Evolutionary conservation across 2,329 filamentous ascomycete genomes (phyloP).

Genomic region (Onygenales sp.): DNA sequence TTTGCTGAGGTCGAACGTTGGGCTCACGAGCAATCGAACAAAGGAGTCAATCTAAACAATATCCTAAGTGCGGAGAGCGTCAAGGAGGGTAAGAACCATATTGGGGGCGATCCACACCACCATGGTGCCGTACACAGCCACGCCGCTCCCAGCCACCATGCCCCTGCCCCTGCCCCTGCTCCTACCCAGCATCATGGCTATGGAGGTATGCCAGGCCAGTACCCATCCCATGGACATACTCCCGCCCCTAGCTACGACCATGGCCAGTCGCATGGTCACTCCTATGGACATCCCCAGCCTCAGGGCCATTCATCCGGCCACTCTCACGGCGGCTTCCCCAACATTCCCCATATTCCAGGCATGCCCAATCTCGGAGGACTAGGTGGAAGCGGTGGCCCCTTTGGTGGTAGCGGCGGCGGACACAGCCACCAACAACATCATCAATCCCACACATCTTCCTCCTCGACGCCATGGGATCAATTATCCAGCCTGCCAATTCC

Average conservation of each 20-base stretch:
- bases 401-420: slow-evolving; percentile 13
- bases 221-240: neutral
- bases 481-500: slow-evolving; percentile 26
- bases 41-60: slow-evolving; percentile 57
- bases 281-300: slow-evolving; percentile 1
- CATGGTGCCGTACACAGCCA: slow-evolving; percentile 12
- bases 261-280: slow-evolving; percentile 3
- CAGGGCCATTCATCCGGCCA: slow-evolving; percentile 17
- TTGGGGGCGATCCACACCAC: slow-evolving; percentile 12
- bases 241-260: neutral
- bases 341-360: slow-evolving; percentile 10
- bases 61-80: slow-evolving; percentile 79
- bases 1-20: slow-evolving; percentile 76
- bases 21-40: slow-evolving; percentile 61
- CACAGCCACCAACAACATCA: slow-evolving; percentile 17
- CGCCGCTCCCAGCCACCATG: neutral
- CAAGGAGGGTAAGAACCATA: slow-evolving; percentile 71
- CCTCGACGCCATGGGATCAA: slow-evolving; percentile 21
- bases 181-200: neutral
- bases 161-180: no score
- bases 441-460: slow-evolving; percentile 15
- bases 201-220: neutral
- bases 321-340: slow-evolving; percentile 20
- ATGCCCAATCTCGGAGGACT: slow-evolving; percentile 9
- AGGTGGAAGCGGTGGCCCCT: slow-evolving; percentile 9